Evolutionary conservation across 257 asterid species (phyloP).

Genomic region (Salvia hispanica): DNA sequence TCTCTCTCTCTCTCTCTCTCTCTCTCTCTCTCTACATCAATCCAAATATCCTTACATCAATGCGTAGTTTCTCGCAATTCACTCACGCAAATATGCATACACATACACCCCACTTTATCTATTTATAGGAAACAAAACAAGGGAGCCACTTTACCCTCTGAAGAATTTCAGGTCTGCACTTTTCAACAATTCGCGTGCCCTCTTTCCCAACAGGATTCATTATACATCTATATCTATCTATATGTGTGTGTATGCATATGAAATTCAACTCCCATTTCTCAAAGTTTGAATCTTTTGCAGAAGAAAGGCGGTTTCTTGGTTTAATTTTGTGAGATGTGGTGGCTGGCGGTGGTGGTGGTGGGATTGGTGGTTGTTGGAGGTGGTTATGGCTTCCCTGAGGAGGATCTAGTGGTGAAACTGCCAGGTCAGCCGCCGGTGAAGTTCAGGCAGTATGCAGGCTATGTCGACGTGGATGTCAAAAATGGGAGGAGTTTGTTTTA

Average conservation of each 20-base stretch:
- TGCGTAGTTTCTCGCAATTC: slow-evolving; percentile 19
- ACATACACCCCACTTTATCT: background rate
- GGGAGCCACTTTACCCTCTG: slow-evolving; percentile 21
- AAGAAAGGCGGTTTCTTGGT: slow-evolving; percentile 30
- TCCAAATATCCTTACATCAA: no score
- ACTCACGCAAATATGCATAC: slow-evolving; percentile 6
- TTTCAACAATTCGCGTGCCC: no score
- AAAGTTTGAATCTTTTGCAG: slow-evolving; percentile 25
- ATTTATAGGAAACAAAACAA: slow-evolving; percentile 11
- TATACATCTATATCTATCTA: background rate
- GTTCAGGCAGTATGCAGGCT: slow-evolving; percentile 88
- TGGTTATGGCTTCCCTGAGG: slow-evolving; percentile 64
- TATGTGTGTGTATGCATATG: background rate
- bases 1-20: no score
- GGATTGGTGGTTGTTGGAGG: slow-evolving; percentile 44
- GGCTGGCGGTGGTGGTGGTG: slow-evolving; percentile 48
- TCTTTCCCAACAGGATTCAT: slow-evolving; percentile 30
- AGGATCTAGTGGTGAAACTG: slow-evolving; percentile 69
- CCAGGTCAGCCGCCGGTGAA: slow-evolving; percentile 89
- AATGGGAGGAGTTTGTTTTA: slow-evolving; percentile 89
- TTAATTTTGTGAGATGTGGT: slow-evolving; percentile 36
- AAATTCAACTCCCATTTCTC: slow-evolving; percentile 8
- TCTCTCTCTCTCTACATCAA: slow-evolving; percentile 18
- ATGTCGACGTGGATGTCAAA: slow-evolving; percentile 79
- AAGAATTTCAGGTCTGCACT: slow-evolving; percentile 33